Conservation (phyloP, 257 asterid genomes). For the Solanum piurae region DNA sequence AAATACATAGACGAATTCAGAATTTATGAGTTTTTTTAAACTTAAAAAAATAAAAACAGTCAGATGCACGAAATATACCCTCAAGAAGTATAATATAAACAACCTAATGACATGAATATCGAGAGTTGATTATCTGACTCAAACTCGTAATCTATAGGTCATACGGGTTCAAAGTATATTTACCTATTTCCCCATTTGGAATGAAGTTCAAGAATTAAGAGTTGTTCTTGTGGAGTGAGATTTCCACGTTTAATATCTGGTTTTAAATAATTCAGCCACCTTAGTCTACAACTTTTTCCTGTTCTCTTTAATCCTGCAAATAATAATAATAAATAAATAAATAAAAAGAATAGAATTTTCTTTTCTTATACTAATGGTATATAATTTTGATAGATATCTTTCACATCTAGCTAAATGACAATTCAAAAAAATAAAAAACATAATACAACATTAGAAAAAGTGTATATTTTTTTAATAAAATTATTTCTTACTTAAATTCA, state of each 20-base stretch:
- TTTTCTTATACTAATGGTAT: neutral
- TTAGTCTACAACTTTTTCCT: slow-evolving; percentile 80
- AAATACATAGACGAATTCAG: neutral
- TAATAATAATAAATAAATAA: neutral
- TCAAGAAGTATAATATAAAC: neutral
- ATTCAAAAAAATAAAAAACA: neutral
- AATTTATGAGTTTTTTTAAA: neutral
- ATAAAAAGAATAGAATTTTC: neutral
- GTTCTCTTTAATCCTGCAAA: slow-evolving; percentile 68
- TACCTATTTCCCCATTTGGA: slow-evolving; percentile 84
- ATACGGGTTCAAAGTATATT: neutral
- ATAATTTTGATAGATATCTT: neutral
- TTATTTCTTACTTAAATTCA: neutral
- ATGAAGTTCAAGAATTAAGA: slow-evolving; percentile 78
- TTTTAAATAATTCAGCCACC: slow-evolving; percentile 83
- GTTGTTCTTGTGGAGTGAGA: slow-evolving; percentile 66
- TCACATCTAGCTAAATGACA: neutral
- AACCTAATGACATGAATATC: neutral
- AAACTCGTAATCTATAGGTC: neutral
- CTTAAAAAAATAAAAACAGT: neutral
- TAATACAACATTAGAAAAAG: neutral
- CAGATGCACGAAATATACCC: neutral
- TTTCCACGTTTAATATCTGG: slow-evolving; percentile 80
- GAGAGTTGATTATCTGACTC: neutral
- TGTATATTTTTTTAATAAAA: neutral